Conservation (phyloP, 148 eudicot species). For the Vaccinium darrowii region DNA sequence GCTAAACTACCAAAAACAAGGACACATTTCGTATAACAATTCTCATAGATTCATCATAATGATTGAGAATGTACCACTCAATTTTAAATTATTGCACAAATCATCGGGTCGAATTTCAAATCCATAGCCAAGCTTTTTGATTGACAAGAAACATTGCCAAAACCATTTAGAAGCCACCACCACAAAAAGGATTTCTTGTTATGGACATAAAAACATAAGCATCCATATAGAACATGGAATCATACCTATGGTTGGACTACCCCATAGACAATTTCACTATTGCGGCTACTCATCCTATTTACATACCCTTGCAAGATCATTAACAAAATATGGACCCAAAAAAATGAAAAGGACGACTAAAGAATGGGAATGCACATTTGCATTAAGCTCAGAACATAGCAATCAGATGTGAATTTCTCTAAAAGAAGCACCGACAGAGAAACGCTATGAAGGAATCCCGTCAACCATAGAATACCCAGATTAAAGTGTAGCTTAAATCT, state of each 20-base stretch:
- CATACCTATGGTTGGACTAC: background rate
- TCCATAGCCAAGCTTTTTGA: background rate
- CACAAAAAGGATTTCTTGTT: background rate
- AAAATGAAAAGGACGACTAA: background rate
- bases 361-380: background rate
- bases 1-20: background rate
- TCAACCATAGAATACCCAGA: background rate
- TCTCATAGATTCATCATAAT: background rate
- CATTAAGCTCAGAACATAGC: background rate
- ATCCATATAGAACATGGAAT: constrained; percentile 1
- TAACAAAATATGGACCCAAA: background rate
- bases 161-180: background rate
- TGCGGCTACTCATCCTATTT: background rate
- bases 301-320: background rate
- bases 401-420: background rate
- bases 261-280: background rate
- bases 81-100: background rate
- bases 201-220: background rate
- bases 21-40: background rate
- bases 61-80: no score
- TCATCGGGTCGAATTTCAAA: background rate
- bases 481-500: background rate
- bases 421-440: background rate
- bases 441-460: background rate
- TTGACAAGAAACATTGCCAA: background rate